phyloP scores from a whole-genome alignment of 768 basidiomycete genomes.

The Mycena polygramma region DNA sequence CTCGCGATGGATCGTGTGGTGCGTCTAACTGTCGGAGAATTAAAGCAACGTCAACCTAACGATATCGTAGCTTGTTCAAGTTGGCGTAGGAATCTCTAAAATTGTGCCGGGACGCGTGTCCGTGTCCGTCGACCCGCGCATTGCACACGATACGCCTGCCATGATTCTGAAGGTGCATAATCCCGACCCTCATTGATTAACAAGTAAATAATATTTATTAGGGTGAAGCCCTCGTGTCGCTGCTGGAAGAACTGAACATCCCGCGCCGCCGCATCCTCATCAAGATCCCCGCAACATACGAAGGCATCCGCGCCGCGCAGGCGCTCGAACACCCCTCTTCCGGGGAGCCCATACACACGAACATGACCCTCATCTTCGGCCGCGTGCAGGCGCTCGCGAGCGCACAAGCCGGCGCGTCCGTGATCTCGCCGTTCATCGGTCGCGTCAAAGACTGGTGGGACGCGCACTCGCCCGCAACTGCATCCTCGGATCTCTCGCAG shows the following conservation, averaged over 20 bases:
- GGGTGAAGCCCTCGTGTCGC: conserved; percentile 44
- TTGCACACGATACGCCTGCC: conserved; percentile 44
- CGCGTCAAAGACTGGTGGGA: conserved; percentile 56
- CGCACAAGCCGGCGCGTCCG: conserved; percentile 50
- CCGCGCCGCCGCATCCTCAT: conserved; percentile 48
- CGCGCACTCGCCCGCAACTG: conserved; percentile 22
- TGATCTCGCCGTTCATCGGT: conserved; percentile 55
- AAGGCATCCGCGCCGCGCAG: conserved; percentile 50
- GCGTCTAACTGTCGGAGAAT: conserved; percentile 19
- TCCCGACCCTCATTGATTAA: not conserved
- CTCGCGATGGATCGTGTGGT: conserved; percentile 50
- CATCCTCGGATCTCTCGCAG: conserved; percentile 37
- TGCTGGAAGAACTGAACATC: conserved; percentile 48
- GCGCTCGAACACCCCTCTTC: conserved; percentile 42
- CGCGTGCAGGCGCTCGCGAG: conserved; percentile 52
- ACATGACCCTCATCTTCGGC: conserved; percentile 53
- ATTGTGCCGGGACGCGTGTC: conserved; percentile 53
- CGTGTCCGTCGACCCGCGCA: conserved; percentile 52
- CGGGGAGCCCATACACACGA: conserved; percentile 47
- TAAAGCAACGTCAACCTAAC: not conserved
- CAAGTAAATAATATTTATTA: no score
- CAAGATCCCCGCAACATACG: conserved; percentile 52
- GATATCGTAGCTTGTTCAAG: conserved; percentile 46
- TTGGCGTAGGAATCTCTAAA: conserved; percentile 48
- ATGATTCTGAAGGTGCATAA: conserved; percentile 44